Evolutionary conservation across 305 asterid genomes (phyloP).

Genomic region (Fraxinus nigra): DNA sequence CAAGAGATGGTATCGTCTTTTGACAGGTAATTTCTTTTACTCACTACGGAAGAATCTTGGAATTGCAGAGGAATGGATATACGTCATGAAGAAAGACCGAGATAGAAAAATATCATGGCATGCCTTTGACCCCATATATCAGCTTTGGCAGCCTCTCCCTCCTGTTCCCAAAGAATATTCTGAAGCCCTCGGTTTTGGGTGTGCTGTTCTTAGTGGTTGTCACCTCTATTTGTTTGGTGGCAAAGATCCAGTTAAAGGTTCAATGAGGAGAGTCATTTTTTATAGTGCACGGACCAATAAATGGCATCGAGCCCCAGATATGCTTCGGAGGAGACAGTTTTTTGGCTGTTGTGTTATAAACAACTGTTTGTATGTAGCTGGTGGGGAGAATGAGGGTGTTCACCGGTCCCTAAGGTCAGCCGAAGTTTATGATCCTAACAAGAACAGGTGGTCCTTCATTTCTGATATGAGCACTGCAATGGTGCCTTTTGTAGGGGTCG

Average conservation of each 20-base stretch:
- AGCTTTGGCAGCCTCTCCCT: conserved; percentile 61
- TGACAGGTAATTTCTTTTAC: conserved; percentile 61
- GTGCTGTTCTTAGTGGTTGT: conserved; percentile 63
- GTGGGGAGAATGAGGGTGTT: conserved; percentile 62
- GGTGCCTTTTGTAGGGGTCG: conserved; percentile 63
- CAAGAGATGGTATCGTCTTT: conserved; percentile 65
- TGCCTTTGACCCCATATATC: conserved; percentile 62
- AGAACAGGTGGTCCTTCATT: conserved; percentile 64
- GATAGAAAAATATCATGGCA: conserved; percentile 64
- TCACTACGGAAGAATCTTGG: conserved; percentile 53
- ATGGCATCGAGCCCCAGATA: conserved; percentile 75
- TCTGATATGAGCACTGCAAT: conserved; percentile 61
- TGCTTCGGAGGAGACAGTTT: conserved; percentile 63
- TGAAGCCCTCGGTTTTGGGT: conserved; percentile 60
- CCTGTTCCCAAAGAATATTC: conserved; percentile 60
- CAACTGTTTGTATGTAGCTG: conserved; percentile 65
- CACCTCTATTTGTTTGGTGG: conserved; percentile 68
- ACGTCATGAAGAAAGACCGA: conserved; percentile 58
- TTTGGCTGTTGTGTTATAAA: conserved; percentile 61
- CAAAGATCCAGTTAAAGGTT: conserved; percentile 61
- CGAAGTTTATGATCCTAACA: conserved; percentile 63
- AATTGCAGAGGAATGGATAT: conserved; percentile 67
- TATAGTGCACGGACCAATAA: conserved; percentile 63
- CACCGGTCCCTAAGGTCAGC: conserved; percentile 53
- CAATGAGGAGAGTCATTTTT: conserved; percentile 63